These are phyloP conservation scores for Ampelomyces quisqualis DNA, from an alignment of 2,329 filamentous ascomycete species.

Conservation along the genomic window DNA sequence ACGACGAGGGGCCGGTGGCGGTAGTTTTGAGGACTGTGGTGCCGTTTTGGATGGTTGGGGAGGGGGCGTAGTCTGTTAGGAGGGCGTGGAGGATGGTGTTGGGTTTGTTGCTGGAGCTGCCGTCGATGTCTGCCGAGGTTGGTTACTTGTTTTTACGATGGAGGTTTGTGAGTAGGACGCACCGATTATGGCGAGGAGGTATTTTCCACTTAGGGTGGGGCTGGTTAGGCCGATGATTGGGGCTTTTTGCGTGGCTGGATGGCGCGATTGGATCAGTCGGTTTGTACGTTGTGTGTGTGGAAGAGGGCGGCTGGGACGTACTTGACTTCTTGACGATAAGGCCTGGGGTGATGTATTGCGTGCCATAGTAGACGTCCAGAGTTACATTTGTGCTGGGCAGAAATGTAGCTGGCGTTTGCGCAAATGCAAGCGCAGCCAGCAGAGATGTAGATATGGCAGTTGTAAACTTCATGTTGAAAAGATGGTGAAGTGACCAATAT, in stretches of 20 bases:
- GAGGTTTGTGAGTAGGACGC: slow-evolving; percentile 8
- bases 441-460: slow-evolving; percentile 7
- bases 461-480: slow-evolving; percentile 15
- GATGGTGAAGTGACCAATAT: background rate
- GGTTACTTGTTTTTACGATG: slow-evolving; percentile 5
- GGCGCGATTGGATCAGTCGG: background rate
- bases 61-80: slow-evolving; percentile 29
- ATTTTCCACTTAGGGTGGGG: slow-evolving; percentile 26
- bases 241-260: slow-evolving; percentile 16
- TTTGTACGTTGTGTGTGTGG: background rate
- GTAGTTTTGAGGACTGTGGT: slow-evolving; percentile 27
- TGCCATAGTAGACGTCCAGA: slow-evolving; percentile 36
- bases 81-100: slow-evolving; percentile 35
- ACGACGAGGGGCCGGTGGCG: slow-evolving; percentile 30
- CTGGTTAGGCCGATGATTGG: slow-evolving; percentile 30
- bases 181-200: slow-evolving; percentile 36
- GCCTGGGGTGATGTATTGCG: slow-evolving; percentile 31
- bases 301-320: slow-evolving; percentile 7
- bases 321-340: slow-evolving; percentile 31
- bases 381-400: slow-evolving; percentile 22
- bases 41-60: slow-evolving; percentile 24
- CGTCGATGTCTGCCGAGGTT: slow-evolving; percentile 9
- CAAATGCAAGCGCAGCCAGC: slow-evolving; percentile 15
- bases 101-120: slow-evolving; percentile 9
- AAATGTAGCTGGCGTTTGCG: slow-evolving; percentile 32